Percentiles rank a stretch among this genome's conserved stretches.
Evolutionary conservation across 164 flowering plant species (phyloP).

Genomic region (Nelumbo lutea): DNA sequence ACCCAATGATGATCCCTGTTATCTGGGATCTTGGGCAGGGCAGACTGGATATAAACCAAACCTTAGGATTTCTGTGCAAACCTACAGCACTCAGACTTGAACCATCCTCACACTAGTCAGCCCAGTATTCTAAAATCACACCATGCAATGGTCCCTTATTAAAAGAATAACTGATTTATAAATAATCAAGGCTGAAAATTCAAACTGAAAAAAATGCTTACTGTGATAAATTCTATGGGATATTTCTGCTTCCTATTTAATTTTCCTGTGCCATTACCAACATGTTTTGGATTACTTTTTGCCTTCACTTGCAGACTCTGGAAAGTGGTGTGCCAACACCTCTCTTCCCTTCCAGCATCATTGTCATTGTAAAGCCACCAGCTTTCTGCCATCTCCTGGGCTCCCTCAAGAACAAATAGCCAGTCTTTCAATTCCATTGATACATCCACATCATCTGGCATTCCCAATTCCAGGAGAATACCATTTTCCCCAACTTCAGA

Average conservation of each 20-base stretch:
- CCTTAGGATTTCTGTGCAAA: no score
- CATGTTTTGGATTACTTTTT: slow-evolving; percentile 46
- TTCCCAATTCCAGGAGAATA: slow-evolving; percentile 54
- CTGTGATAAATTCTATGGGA: slow-evolving; percentile 73
- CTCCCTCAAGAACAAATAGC: slow-evolving; percentile 96
- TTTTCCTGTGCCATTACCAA: slow-evolving; percentile 26
- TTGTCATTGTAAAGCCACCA: slow-evolving; percentile 33
- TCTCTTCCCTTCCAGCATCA: slow-evolving; percentile 57
- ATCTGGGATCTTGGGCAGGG: no score
- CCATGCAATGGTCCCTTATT: neutral
- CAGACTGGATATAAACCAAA: no score
- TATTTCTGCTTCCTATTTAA: slow-evolving; percentile 25
- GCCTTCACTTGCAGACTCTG: slow-evolving; percentile 60
- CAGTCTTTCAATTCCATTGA: slow-evolving; percentile 77
- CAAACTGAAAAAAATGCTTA: slow-evolving; percentile 28
- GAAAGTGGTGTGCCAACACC: slow-evolving; percentile 89
- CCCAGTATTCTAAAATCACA: no score
- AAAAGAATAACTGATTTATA: neutral
- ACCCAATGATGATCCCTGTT: no score
- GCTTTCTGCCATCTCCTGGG: slow-evolving; percentile 62
- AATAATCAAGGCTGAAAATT: neutral
- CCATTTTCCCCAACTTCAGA: slow-evolving; percentile 33
- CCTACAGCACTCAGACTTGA: no score
- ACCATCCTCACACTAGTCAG: no score
- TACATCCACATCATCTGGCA: slow-evolving; percentile 83